Evolutionary conservation across 148 eudicot genomes (phyloP), one percentile per base, ranked within the genome.

Genomic region (Amaranthus palmeri): DNA sequence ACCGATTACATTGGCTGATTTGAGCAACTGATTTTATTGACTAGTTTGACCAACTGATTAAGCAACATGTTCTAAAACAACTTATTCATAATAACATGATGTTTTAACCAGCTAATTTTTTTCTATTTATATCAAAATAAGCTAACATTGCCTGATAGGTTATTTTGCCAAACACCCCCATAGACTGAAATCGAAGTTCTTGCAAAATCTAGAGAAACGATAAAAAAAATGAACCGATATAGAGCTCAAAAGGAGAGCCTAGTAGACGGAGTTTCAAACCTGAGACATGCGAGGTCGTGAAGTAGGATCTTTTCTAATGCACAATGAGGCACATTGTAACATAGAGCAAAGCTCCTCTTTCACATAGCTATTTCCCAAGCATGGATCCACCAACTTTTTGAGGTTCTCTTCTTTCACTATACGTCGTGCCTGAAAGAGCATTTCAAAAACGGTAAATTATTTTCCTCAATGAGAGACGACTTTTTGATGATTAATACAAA

Each of bases 221-320:
- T 25, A 25, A 25, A 25, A 25, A 25, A 25, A 25, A 25, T 25
- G 36, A 25, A 25, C 36, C 36, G 36, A 25, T 25, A 25, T 25
- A 69, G 36, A 5, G 49, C 53, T 17, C 40, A 61, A 59, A 63
- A 25, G 45, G 40, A 46, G 10, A 6, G 25, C 10, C 11, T 50
- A 18, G 12, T 68, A 77, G 61, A 41, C 3, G 69, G 64, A 56
- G 12, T 71, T 72, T 65, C 73, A 58, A 70, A 93, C 98, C 98
- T 93, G 92, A 65, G 97, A 93, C 95, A 93, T 93, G 44, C 98
- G 95, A 77, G 98, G 98, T 80, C 98, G 81, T 54, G 83, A 75
- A 69, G 87, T 83, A 68, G 97, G 91, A 77, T 91, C 87, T 71
- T 84, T 79, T 58, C 79, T 74, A 41, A 93, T 84, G 86, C 98